Percentiles rank a stretch among this genome's conserved stretches.
phyloP scores from a whole-genome alignment of 768 basidiomycete genomes.

The Kondoa subrosea region DNA sequence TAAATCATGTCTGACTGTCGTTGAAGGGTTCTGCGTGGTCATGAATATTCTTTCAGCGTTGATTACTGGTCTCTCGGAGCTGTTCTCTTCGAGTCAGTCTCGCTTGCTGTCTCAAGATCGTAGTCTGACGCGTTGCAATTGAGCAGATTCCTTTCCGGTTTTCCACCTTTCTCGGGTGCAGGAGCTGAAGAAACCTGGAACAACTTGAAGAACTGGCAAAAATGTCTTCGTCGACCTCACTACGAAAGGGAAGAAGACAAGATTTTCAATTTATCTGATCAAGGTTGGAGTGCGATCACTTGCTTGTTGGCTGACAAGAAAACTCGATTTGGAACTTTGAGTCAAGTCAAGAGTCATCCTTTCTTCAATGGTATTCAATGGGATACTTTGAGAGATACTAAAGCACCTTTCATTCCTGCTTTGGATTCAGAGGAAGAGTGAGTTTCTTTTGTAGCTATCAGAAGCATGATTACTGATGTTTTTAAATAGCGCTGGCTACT shows the following conservation, averaged over 20 bases:
- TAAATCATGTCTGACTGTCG: background rate
- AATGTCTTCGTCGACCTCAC: constrained; percentile 74
- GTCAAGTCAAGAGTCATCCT: constrained; percentile 55
- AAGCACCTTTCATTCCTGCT: constrained; percentile 80
- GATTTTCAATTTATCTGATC: constrained; percentile 84
- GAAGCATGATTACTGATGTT: background rate
- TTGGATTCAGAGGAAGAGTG: constrained; percentile 76
- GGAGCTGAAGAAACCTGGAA: constrained; percentile 98
- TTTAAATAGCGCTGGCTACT: constrained; percentile 20
- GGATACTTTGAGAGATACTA: constrained; percentile 54
- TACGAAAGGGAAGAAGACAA: constrained; percentile 92
- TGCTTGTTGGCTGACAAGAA: constrained; percentile 78
- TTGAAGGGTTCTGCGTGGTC: constrained; percentile 42
- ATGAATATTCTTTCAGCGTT: constrained; percentile 86
- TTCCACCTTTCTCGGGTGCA: constrained; percentile 91
- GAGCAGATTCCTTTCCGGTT: constrained; percentile 70
- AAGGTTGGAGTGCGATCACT: constrained; percentile 86
- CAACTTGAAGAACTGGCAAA: constrained; percentile 94
- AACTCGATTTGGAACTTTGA: constrained; percentile 55
- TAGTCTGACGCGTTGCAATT: background rate
- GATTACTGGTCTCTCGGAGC: constrained; percentile 98
- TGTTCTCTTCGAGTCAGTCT: constrained; percentile 68
- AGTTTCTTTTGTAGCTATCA: background rate
- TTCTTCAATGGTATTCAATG: constrained; percentile 68
- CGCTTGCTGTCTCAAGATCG: constrained; percentile 10